phyloP scores from a whole-genome alignment of 139 green algal genomes.

The Picochlorum sp. region DNA sequence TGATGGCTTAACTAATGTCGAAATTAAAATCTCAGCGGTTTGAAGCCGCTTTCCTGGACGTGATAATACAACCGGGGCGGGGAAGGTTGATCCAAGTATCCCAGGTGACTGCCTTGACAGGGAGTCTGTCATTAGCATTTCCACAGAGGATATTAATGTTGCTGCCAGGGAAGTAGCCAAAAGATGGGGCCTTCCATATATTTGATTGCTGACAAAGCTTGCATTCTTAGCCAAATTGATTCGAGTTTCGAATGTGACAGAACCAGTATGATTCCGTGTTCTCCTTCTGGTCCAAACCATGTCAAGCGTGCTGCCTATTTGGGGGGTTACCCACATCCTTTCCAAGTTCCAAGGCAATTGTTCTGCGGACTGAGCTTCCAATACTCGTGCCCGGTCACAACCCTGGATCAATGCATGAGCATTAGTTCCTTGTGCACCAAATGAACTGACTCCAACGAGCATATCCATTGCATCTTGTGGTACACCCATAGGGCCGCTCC shows the following conservation, averaged over 20 bases:
- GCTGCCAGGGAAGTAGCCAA: neutral
- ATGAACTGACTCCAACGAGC: constrained; percentile 49
- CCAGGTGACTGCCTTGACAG: neutral
- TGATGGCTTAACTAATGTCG: neutral
- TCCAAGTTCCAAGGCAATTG: neutral
- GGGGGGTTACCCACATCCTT: neutral
- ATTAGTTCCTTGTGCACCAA: constrained; percentile 56
- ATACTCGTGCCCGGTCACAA: too few relatives aligned
- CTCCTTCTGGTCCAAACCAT: neutral
- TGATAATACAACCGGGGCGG: neutral
- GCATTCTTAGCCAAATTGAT: neutral
- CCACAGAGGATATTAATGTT: neutral
- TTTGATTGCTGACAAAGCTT: neutral
- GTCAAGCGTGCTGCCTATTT: neutral
- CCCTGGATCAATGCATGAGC: constrained; percentile 36
- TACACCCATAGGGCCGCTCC: constrained; percentile 14
- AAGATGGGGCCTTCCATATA: neutral
- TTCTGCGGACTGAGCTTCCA: too few relatives aligned
- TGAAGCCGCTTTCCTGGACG: neutral
- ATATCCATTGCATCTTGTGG: neutral
- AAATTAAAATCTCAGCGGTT: neutral
- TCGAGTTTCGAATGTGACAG: neutral
- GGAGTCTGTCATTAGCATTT: neutral
- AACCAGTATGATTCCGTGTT: neutral
- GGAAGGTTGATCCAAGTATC: neutral